Conservation (phyloP, 2,329 filamentous ascomycete species). For the Beauveria sp. region DNA sequence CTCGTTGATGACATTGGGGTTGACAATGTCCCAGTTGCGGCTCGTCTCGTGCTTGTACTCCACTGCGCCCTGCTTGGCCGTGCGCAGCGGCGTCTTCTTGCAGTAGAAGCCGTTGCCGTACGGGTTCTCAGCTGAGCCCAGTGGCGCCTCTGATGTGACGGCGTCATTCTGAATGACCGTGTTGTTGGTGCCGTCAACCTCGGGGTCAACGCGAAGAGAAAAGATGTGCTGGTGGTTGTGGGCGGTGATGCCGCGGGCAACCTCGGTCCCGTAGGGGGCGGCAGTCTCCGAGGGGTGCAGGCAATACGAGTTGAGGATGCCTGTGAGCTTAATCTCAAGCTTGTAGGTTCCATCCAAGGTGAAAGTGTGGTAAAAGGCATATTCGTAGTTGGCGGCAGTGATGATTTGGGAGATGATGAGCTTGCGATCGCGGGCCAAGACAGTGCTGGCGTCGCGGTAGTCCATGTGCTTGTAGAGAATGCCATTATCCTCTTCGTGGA, state of each 20-base stretch:
- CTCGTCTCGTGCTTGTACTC: constrained; percentile 22
- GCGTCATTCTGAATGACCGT: constrained; percentile 66
- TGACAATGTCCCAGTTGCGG: constrained; percentile 38
- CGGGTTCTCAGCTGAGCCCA: constrained; percentile 61
- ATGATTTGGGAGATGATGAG: constrained; percentile 58
- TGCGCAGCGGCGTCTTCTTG: constrained; percentile 20
- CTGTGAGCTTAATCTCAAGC: constrained; percentile 47
- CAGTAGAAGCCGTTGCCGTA: constrained; percentile 66
- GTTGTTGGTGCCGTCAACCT: constrained; percentile 54
- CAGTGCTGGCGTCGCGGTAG: constrained; percentile 50
- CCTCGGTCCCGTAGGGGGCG: constrained; percentile 51
- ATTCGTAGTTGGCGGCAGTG: constrained; percentile 61
- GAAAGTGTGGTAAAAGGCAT: constrained; percentile 32
- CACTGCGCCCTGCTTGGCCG: constrained; percentile 17
- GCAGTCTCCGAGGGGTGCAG: constrained; percentile 31
- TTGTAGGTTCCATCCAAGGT: constrained; percentile 58
- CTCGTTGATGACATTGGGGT: constrained; percentile 31
- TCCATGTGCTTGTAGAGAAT: constrained; percentile 60
- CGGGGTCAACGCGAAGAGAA: constrained; percentile 57
- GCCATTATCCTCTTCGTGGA: constrained; percentile 38
- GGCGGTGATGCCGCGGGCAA: constrained; percentile 53
- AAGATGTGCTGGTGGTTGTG: constrained; percentile 68
- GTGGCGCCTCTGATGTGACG: constrained; percentile 48
- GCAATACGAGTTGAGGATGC: constrained; percentile 33
- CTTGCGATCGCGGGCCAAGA: constrained; percentile 49